Base-by-base conservation (phyloP, 2,329 filamentous ascomycete species). In the Cercospora zeae-maydis region DNA sequence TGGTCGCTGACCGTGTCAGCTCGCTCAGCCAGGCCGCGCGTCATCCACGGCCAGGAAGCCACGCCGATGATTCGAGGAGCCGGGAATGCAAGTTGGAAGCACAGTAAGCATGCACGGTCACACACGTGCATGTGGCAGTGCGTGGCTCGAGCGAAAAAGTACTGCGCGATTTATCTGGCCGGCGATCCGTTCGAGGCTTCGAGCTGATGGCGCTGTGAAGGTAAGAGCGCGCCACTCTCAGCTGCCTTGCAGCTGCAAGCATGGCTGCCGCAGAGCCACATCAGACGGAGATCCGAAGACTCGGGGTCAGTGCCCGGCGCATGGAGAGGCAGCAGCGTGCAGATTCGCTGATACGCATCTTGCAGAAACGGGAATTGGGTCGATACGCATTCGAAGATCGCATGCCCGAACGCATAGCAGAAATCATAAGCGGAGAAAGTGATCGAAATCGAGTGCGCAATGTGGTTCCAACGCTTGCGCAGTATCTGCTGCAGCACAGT, bases 401-500 rank as follows among this genome's bases (percentile, higher is more conserved):
- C 30, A 80, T 80, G 79, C 79, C 79, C 2, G 67, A 60, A 24
- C 75, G 73, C 71, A 69, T 81, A 8, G 73, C 75, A 59, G 37
- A 39, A 2, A 24, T 66, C 4, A 42, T 72, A 7, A 42, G 53
- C 27, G n/a, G 58, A 30, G 56, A 67, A 58, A 45, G 58, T 51
- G 42, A 47, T 13, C 42, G 11, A 9, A 66, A 80, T 51, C 75
- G 78, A 63, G 75, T 77, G 0, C 70, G 73, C 2, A 76, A 74
- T 31, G 71, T 80, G 16, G 74, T 81, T 36, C 76, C 79, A 4
- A 74, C 79, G 14, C 74, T 81, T 5, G 75, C 78, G 24, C 75
- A 78, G 47, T 69, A 82, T 8, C 77, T 77, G 33, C 81, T 87
- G 53, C 82, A 88, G 62, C 89, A 89, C 70, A 72, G 76, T 4